These are phyloP conservation scores for Papiliotrema fonsecae DNA, from an alignment of 1,284 basidiomycete genomes.

Conservation along the genomic window DNA sequence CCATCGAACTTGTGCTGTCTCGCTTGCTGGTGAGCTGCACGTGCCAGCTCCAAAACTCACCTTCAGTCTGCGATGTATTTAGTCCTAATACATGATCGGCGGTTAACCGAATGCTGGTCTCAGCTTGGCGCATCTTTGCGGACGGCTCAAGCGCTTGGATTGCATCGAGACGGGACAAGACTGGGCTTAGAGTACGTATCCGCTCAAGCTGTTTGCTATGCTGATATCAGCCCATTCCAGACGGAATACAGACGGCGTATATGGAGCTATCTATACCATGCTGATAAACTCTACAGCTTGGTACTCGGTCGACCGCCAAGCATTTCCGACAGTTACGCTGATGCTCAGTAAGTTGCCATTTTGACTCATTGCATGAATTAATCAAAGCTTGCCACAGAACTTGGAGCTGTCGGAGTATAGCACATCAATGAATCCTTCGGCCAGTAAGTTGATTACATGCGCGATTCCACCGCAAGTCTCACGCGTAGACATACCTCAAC, in stretches of 20 bases:
- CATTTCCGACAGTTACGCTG: conserved; percentile 48
- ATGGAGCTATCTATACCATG: conserved; percentile 91
- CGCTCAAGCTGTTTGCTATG: not conserved
- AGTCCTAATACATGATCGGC: conserved; percentile 58
- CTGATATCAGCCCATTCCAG: conserved; percentile 56
- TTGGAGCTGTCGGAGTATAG: conserved; percentile 63
- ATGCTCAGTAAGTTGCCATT: conserved; percentile 31
- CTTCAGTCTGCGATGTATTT: conserved; percentile 79
- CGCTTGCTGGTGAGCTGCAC: conserved; percentile 64
- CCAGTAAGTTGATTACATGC: not conserved
- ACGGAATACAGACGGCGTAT: conserved; percentile 86
- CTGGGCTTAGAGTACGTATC: conserved; percentile 58
- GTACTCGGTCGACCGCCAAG: conserved; percentile 83
- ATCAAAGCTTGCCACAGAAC: conserved; percentile 66
- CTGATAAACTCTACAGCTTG: conserved; percentile 79
- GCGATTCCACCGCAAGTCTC: not conserved
- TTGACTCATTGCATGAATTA: conserved; percentile 24
- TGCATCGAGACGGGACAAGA: conserved; percentile 85
- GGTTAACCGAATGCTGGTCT: conserved; percentile 77
- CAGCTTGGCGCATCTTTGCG: conserved; percentile 86
- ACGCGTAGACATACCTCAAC: conserved; percentile 16
- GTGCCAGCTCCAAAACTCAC: conserved; percentile 7
- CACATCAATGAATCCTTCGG: conserved; percentile 23
- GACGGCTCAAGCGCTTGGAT: conserved; percentile 87
- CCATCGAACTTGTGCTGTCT: conserved; percentile 80